Percentiles rank a stretch among this genome's conserved stretches.
Conservation (phyloP, 495 filamentous ascomycete genomes). For the Neurospora sp. region DNA sequence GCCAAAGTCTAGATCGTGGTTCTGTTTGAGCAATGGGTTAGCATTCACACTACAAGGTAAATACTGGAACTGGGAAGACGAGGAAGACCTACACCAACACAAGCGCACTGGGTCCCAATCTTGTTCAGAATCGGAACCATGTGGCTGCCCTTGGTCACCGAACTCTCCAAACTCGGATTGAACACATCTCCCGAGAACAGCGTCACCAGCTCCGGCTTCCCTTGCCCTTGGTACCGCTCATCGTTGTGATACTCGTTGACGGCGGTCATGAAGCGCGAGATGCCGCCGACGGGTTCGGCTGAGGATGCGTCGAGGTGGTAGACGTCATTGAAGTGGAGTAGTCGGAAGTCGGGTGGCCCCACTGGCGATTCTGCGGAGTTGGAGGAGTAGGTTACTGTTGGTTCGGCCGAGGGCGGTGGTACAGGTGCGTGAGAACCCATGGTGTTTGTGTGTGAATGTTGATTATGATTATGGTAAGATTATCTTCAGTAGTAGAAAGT, state of each 20-base stretch:
- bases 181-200: slow-evolving; percentile 90
- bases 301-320: slow-evolving; percentile 74
- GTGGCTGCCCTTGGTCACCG: slow-evolving; percentile 74
- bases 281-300: slow-evolving; percentile 70
- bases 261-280: slow-evolving; percentile 69
- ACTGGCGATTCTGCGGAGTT: slow-evolving; percentile 7
- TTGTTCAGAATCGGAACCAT: slow-evolving; percentile 83
- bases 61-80: too few species aligned
- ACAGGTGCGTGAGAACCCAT: neutral
- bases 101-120: slow-evolving; percentile 64
- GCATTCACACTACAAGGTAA: too few species aligned
- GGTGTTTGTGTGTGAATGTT: neutral
- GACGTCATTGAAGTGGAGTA: slow-evolving; percentile 86
- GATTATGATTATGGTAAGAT: neutral
- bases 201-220: slow-evolving; percentile 56
- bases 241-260: slow-evolving; percentile 59
- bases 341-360: slow-evolving; percentile 54
- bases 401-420: slow-evolving; percentile 8
- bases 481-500: neutral
- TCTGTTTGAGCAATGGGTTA: slow-evolving; percentile 25
- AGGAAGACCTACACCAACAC: slow-evolving; percentile 78
- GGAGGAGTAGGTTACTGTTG: slow-evolving; percentile 40
- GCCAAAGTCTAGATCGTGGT: slow-evolving; percentile 94
- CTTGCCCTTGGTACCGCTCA: slow-evolving; percentile 35
- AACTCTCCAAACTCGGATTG: slow-evolving; percentile 79